phyloP scores from a whole-genome alignment of 768 basidiomycete species.

The Panellus pusillus region DNA sequence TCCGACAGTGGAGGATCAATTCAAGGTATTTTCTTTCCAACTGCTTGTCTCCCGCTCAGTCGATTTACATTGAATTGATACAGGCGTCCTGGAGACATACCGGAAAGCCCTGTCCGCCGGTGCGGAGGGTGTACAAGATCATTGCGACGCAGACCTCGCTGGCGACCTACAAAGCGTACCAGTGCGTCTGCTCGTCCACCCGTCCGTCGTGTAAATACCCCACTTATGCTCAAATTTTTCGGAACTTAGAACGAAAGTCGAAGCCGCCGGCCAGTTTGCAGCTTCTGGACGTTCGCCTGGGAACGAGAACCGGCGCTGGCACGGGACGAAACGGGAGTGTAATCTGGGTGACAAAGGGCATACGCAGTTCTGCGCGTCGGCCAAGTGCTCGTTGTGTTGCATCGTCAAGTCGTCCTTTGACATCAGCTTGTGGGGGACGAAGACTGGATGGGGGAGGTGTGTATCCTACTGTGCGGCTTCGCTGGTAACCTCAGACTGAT shows the following conservation, averaged over 20 bases:
- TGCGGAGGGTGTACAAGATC: conserved; percentile 66
- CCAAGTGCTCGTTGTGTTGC: conserved; percentile 60
- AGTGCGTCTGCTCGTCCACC: conserved; percentile 34
- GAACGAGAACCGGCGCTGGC: conserved; percentile 76
- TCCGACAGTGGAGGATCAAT: conserved; percentile 58
- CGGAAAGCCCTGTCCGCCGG: conserved; percentile 53
- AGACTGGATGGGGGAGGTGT: conserved; percentile 72
- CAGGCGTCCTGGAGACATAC: conserved; percentile 61
- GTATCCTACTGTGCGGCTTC: conserved; percentile 7
- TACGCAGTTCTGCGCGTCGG: conserved; percentile 52
- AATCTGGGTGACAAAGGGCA: conserved; percentile 64
- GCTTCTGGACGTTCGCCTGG: conserved; percentile 55
- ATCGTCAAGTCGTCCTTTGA: conserved; percentile 68
- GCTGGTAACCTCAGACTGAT: conserved; percentile 8
- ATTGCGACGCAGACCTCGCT: conserved; percentile 48
- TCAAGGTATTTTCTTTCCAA: conserved; percentile 36
- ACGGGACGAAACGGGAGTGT: conserved; percentile 68
- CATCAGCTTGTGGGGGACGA: conserved; percentile 62
- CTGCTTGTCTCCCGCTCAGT: neutral
- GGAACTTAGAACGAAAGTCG: conserved; percentile 48
- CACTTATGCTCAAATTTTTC: conserved; percentile 1
- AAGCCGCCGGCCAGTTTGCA: conserved; percentile 59
- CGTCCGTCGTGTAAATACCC: neutral
- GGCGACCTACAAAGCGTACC: conserved; percentile 60
- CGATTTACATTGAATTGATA: too few species aligned